phyloP scores from a whole-genome alignment of 2,329 filamentous ascomycete genomes.

The Neophaeococcomyces aloes region DNA sequence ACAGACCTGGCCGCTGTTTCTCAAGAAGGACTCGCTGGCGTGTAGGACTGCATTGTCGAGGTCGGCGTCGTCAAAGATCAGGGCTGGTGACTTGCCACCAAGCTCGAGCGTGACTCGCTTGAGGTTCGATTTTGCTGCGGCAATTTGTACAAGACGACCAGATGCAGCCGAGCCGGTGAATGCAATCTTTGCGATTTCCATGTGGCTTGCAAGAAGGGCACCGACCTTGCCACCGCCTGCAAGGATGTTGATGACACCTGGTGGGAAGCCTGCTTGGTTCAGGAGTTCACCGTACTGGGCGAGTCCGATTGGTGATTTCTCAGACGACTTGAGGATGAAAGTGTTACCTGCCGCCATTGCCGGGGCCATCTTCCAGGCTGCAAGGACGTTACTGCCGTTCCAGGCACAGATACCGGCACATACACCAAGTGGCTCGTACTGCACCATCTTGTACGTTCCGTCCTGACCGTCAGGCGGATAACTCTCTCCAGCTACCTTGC shows the following conservation, averaged over 20 bases:
- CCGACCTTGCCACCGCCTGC: conserved; percentile 24
- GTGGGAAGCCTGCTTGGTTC: conserved; percentile 35
- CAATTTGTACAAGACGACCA: conserved; percentile 31
- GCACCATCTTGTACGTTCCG: conserved; percentile 23
- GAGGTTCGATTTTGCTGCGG: conserved; percentile 31
- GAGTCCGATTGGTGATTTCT: conserved; percentile 33
- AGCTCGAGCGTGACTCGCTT: conserved; percentile 55
- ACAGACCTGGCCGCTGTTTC: conserved; percentile 55
- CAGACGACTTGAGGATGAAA: conserved; percentile 37
- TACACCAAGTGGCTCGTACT: conserved; percentile 23
- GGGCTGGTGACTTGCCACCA: conserved; percentile 54
- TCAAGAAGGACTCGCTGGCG: conserved; percentile 47
- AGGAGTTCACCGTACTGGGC: conserved; percentile 30
- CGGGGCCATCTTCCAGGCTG: conserved; percentile 33
- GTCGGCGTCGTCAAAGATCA: conserved; percentile 57
- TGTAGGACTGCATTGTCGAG: conserved; percentile 60
- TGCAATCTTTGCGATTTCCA: conserved; percentile 33
- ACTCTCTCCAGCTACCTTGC: conserved; percentile 15
- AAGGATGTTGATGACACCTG: conserved; percentile 34
- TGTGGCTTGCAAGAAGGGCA: conserved; percentile 29
- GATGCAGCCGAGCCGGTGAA: conserved; percentile 32
- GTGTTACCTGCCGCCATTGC: conserved; percentile 37
- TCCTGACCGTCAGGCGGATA: conserved; percentile 19
- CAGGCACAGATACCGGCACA: conserved; percentile 30
- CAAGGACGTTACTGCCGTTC: conserved; percentile 33